Evolutionary conservation across 176 grass and related monocot species (phyloP).

Genomic region (Phoenix roebelenii): DNA sequence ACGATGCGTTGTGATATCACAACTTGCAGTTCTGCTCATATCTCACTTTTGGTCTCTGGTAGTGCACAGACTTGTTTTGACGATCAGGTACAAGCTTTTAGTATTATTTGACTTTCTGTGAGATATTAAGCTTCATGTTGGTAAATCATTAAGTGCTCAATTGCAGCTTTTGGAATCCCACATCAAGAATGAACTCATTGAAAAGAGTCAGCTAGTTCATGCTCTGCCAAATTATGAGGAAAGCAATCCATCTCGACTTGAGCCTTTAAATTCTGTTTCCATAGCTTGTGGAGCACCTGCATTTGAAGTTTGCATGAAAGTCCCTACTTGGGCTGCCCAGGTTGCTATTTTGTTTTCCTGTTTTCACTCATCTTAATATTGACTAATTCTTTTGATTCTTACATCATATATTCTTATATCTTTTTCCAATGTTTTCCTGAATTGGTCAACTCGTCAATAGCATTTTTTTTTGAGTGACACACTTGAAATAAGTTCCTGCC

Average conservation of each 20-base stretch:
- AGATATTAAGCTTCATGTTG: background rate
- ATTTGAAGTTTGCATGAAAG: constrained; percentile 87
- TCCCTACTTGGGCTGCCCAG: constrained; percentile 94
- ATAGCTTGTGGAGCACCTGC: constrained; percentile 70
- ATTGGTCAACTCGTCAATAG: no score
- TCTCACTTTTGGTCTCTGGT: constrained; percentile 88
- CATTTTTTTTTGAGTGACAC: no score
- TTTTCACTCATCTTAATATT: constrained; percentile 5
- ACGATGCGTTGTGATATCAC: constrained; percentile 94
- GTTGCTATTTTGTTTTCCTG: constrained; percentile 25
- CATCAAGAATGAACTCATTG: constrained; percentile 84
- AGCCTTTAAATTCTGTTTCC: constrained; percentile 62
- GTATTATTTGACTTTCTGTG: background rate
- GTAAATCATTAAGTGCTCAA: constrained; percentile 20
- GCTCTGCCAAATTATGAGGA: constrained; percentile 49
- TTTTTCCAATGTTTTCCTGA: background rate
- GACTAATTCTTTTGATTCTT: constrained; percentile 12
- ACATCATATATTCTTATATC: background rate
- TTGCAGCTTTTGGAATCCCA: constrained; percentile 82
- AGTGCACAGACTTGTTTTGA: constrained; percentile 99
- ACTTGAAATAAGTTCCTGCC: no score
- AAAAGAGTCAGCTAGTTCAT: constrained; percentile 80
- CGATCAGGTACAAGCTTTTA: constrained; percentile 41
- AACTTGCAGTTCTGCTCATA: constrained; percentile 83
- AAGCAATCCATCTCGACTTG: constrained; percentile 27